Evolutionary conservation across 352 stramenopile genomes (phyloP).

Genomic region (Phytophthora vignae): DNA sequence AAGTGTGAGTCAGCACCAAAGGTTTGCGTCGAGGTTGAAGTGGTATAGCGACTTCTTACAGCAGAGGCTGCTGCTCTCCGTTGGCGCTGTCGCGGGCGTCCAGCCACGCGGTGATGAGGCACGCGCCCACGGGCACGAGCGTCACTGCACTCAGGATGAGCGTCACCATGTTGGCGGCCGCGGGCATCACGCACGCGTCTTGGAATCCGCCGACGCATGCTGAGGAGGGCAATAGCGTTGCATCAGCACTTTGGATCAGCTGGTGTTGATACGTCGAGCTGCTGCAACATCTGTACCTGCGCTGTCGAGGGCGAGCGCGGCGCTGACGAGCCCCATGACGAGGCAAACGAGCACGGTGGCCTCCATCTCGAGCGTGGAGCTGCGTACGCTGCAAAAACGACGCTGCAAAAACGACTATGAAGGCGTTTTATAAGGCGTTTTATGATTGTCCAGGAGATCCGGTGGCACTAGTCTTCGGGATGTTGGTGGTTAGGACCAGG

Average conservation of each 20-base stretch:
- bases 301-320: constrained; percentile 50
- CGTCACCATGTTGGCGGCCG: constrained; percentile 63
- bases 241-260: background rate
- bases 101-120: constrained; percentile 46
- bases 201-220: constrained; percentile 48
- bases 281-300: constrained; percentile 8
- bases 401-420: background rate
- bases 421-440: too few relatives aligned
- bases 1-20: constrained; percentile 5
- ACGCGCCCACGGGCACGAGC: constrained; percentile 50
- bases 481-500: background rate
- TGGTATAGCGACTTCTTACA: constrained; percentile 31
- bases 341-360: constrained; percentile 57
- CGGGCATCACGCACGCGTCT: constrained; percentile 46
- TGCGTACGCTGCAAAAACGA: constrained; percentile 3
- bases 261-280: background rate
- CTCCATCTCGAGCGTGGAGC: constrained; percentile 44
- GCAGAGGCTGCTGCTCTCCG: constrained; percentile 38
- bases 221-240: constrained; percentile 6
- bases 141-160: constrained; percentile 62
- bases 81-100: constrained; percentile 31
- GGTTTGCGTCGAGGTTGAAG: background rate
- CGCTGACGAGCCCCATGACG: constrained; percentile 45
- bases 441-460: too few relatives aligned
- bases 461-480: too few relatives aligned